Base-by-base conservation (phyloP, 1,284 basidiomycete genomes). In the Malassezia globosa region DNA sequence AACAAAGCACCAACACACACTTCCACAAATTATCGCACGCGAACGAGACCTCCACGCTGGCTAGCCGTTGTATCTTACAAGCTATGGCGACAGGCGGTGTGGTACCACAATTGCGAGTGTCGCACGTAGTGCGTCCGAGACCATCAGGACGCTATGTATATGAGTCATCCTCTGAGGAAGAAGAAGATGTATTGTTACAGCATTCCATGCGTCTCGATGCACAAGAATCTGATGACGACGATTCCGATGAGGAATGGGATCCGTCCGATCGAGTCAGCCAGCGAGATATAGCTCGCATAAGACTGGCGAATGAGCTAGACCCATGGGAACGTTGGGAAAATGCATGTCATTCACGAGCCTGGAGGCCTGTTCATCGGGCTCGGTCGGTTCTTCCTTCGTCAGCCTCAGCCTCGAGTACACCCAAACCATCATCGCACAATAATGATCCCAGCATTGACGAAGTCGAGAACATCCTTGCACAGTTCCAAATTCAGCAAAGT, bases 401-500 rank as follows among this genome's bases (percentile, higher is more conserved):
- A 21, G 14, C 18, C 5, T 25, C 19, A 8, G 16, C 5, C 7
- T 14, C 37, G 11, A 2, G 44, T 26, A 37, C 44, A 4, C n/a
- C n/a, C n/a, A n/a, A n/a, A n/a, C n/a, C n/a, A n/a, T n/a, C n/a
- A n/a, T n/a, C n/a, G n/a, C 24, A 44, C 16, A 42, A 21, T 1
- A 35, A 19, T 0, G 51, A 36, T 50, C 2, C 18, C 5, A 58
- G 60, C 19, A 31, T 70, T 3, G 56, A 67, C 24, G 58, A 64
- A 27, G 58, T 70, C 1, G 48, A 56, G 33, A 48, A 51, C 2
- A 43, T 69, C 0, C 56, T 71, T 2, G 48, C 56, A 1, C 49
- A 46, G 5, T 59, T 71, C 24, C 55, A 61, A 44, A 48, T 69
- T 42, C 46, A 60, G 13, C 55, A 60, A 19, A 43, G 49, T 0